Evolutionary conservation across 305 asterid genomes (phyloP).

Genomic region (Stenogyne calaminthoides): DNA sequence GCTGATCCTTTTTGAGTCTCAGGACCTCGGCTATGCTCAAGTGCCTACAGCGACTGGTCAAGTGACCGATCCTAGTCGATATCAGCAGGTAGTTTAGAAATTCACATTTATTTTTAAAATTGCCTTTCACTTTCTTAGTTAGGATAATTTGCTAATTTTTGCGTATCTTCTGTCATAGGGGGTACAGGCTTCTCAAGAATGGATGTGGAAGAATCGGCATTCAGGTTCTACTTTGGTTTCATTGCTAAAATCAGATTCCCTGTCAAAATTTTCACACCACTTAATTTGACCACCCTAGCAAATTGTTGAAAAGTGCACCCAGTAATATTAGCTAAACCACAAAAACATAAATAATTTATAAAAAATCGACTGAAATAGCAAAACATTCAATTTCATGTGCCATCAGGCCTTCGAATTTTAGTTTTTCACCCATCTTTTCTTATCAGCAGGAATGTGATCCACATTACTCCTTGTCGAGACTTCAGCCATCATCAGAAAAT

Average conservation of each 20-base stretch:
- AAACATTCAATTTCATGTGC: neutral
- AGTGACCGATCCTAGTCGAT: slow-evolving; percentile 48
- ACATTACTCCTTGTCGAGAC: neutral
- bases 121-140: slow-evolving; percentile 1
- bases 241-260: neutral
- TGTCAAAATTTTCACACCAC: neutral
- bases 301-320: neutral
- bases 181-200: slow-evolving; percentile 59
- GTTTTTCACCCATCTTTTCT: neutral
- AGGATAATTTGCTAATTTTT: neutral
- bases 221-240: slow-evolving; percentile 33
- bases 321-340: neutral
- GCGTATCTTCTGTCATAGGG: slow-evolving; percentile 35
- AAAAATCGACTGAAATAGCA: neutral
- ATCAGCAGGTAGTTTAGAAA: slow-evolving; percentile 60
- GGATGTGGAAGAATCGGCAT: slow-evolving; percentile 63
- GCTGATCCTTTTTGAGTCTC: slow-evolving; percentile 29
- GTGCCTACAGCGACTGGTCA: slow-evolving; percentile 46
- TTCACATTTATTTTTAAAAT: slow-evolving; percentile 7
- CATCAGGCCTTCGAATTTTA: neutral
- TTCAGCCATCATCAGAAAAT: neutral
- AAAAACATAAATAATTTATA: neutral
- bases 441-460: slow-evolving; percentile 37
- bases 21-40: slow-evolving; percentile 62
- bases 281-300: neutral